Percentiles rank a stretch among this genome's conserved stretches.
These are phyloP conservation scores for Pistacia integerrima DNA, from an alignment of 345 rosid genomes.

Conservation along the genomic window DNA sequence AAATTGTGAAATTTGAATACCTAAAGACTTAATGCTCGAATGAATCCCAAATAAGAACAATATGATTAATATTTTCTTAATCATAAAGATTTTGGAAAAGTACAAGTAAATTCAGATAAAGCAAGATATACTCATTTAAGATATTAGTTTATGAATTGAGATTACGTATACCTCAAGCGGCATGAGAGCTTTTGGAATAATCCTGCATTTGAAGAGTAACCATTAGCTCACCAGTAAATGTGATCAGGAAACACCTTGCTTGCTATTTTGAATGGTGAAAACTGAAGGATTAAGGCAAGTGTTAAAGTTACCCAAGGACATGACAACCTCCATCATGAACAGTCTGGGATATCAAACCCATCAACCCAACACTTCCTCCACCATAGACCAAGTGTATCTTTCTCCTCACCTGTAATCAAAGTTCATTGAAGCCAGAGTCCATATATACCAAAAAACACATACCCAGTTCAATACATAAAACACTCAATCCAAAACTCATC, in stretches of 20 bases:
- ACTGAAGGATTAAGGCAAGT: slow-evolving; percentile 11
- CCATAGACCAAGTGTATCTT: slow-evolving; percentile 92
- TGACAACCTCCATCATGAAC: slow-evolving; percentile 85
- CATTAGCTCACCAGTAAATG: slow-evolving; percentile 14
- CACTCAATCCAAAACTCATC: slow-evolving; percentile 8
- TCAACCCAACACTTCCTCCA: slow-evolving; percentile 96
- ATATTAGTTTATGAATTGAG: background rate
- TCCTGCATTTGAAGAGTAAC: slow-evolving; percentile 54
- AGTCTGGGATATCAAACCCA: slow-evolving; percentile 90
- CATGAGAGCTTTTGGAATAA: slow-evolving; percentile 95
- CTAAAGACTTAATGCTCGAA: slow-evolving; percentile 2
- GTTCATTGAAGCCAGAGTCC: background rate
- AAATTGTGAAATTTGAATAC: background rate
- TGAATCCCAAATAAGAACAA: background rate
- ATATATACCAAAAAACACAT: slow-evolving; percentile 11
- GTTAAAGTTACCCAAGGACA: slow-evolving; percentile 81
- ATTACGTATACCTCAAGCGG: slow-evolving; percentile 72
- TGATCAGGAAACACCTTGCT: slow-evolving; percentile 9
- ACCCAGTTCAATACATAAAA: background rate
- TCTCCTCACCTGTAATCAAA: slow-evolving; percentile 69
- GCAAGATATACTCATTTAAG: background rate
- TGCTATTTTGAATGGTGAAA: slow-evolving; percentile 14
- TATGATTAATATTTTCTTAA: background rate
- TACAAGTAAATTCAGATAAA: slow-evolving; percentile 12
- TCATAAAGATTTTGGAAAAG: background rate